Evolutionary conservation across 2,329 filamentous ascomycete genomes (phyloP), one percentile per base, ranked within the genome.

Genomic region (Fusarium pseudonygamai): DNA sequence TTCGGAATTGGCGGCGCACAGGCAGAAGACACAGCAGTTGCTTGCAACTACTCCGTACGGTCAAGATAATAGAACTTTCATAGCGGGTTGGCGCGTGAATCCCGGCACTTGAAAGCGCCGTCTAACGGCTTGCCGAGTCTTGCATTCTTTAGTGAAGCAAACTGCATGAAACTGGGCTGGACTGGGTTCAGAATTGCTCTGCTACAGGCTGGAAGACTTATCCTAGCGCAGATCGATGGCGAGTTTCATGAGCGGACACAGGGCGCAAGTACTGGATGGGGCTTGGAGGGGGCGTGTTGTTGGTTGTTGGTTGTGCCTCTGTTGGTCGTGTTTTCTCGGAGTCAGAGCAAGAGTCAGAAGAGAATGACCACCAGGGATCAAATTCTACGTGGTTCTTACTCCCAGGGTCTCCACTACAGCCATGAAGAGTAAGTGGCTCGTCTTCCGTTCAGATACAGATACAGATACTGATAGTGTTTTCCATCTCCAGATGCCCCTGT

Each of bases 141-240:
- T 61, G 37, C 59, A 45, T 58, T 63, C 60, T 63, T 60, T 42
- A 49, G 40, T 61, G 59, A 57, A 62, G 57, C 55, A 71, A 62
- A 59, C 30, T 49, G 40, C 28, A 47, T 60, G 49, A 37, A 62
- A 39, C 26, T 61, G 56, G 16, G 40, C 30, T 52, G 39, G 26
- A 24, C 52, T 59, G 52, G 14, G 24, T n/a, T 60, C 26, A 28
- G 26, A 20, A 60, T 53, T 56, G 14, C 59, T 69, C 45, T 57
- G 16, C 47, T 60, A 30, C 32, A 62, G 46, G 61, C 50, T 64
- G 64, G 56, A 75, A 60, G 62, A 65, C 71, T 66, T 62, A 72
- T 70, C 67, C 73, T 60, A 52, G 73, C 56, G 64, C 60, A 64
- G 73, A 75, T 75, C 61, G 45, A 62, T 60, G 58, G 64, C 64